Conservation (phyloP, 176 grass and related monocot species). For the Dendrocalamus sinicus region DNA sequence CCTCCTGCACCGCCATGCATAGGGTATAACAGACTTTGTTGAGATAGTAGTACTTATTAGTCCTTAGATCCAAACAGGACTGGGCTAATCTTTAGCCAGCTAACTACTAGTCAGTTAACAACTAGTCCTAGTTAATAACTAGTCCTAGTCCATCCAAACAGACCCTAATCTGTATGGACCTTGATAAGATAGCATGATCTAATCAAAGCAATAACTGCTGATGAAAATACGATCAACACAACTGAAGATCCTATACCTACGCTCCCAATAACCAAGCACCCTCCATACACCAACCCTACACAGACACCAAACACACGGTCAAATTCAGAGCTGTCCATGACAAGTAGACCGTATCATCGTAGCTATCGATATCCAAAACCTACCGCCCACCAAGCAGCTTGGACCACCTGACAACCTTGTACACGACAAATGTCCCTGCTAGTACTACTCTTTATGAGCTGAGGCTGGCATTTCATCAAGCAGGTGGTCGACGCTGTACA, state of each 20-base stretch:
- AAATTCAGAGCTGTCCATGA: not conserved
- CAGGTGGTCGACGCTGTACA: not conserved
- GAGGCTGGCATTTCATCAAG: conserved; percentile 42
- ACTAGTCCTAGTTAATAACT: too few relatives aligned
- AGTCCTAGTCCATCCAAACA: too few relatives aligned
- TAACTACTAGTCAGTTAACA: too few relatives aligned
- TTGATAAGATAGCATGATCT: not conserved
- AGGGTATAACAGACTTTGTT: too few relatives aligned
- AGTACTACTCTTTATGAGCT: conserved; percentile 12
- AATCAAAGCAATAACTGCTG: conserved; percentile 40
- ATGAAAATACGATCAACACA: not conserved
- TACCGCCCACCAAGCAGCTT: conserved; percentile 31
- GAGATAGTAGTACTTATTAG: too few relatives aligned
- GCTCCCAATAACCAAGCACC: conserved; percentile 30
- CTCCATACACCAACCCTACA: conserved; percentile 41
- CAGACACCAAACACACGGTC: conserved; percentile 16
- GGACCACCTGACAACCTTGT: conserved; percentile 43
- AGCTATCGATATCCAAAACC: conserved; percentile 19
- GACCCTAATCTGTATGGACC: conserved; percentile 1
- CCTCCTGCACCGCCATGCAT: too few relatives aligned
- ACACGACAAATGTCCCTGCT: conserved; percentile 12
- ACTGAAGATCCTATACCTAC: conserved; percentile 35
- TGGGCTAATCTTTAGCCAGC: too few relatives aligned
- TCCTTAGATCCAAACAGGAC: too few relatives aligned
- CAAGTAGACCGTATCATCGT: conserved; percentile 18